A percentile compares a stretch with the other conserved stretches of the same genome.
These are phyloP conservation scores for Pholiota adiposa DNA, from an alignment of 1,284 basidiomycete genomes.

Conservation along the genomic window DNA sequence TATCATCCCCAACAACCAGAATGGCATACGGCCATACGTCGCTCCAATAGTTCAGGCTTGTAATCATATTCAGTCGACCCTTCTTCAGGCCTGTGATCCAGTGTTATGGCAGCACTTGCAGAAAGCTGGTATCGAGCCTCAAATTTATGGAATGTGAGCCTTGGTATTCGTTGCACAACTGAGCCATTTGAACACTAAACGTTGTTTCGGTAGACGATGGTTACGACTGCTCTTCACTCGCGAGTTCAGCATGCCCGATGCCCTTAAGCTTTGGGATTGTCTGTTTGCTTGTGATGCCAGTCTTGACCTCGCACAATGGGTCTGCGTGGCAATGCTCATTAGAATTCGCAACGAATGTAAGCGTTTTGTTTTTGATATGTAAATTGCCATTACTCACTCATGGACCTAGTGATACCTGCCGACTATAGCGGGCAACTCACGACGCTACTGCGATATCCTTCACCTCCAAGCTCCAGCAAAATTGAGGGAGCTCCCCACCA, in stretches of 20 bases:
- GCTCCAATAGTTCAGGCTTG: constrained; percentile 86
- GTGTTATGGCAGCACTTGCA: constrained; percentile 77
- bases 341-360: constrained; percentile 85
- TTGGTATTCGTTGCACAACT: constrained; percentile 8
- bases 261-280: constrained; percentile 89
- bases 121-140: constrained; percentile 84
- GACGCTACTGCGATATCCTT: constrained; percentile 82
- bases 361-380: constrained; percentile 29
- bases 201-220: constrained; percentile 73
- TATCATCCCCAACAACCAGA: constrained; percentile 47
- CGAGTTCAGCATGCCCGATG: constrained; percentile 78
- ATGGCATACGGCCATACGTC: constrained; percentile 62
- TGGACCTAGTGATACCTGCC: constrained; percentile 71
- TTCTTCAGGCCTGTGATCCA: constrained; percentile 84
- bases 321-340: constrained; percentile 91
- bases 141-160: constrained; percentile 91
- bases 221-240: constrained; percentile 88
- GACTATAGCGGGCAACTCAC: constrained; percentile 88
- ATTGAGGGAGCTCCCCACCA: constrained; percentile 49
- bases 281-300: constrained; percentile 84
- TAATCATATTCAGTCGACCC: constrained; percentile 73
- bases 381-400: constrained; percentile 1
- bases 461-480: constrained; percentile 39
- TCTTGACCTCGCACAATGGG: constrained; percentile 76
- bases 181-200: constrained; percentile 14